These are phyloP conservation scores for Hypoxylon lienhwacheense DNA, from an alignment of 495 filamentous ascomycete species.

Conservation along the genomic window DNA sequence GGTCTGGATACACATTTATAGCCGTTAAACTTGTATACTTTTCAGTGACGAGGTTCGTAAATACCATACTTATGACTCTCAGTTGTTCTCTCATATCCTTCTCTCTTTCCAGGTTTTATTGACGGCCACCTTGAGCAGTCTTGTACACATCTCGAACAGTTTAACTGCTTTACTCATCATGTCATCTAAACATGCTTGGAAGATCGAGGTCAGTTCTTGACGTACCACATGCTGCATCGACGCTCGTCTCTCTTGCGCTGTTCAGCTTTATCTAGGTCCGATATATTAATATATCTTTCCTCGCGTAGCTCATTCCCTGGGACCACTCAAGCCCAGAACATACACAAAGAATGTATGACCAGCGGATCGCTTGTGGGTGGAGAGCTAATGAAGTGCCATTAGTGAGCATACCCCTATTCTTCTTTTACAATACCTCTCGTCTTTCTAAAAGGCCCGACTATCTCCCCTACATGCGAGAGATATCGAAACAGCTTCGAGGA, in stretches of 20 bases:
- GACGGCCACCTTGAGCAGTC: too few relatives aligned
- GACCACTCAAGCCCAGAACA: conserved; percentile 41
- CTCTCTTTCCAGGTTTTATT: too few relatives aligned
- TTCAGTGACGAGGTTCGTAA: too few relatives aligned
- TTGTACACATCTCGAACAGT: too few relatives aligned
- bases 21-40: too few relatives aligned
- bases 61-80: too few relatives aligned
- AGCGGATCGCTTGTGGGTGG: conserved; percentile 49
- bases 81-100: too few relatives aligned
- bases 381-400: conserved; percentile 34
- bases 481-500: not conserved
- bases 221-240: not conserved
- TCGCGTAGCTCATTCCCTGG: conserved; percentile 44
- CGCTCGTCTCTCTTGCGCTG: not conserved
- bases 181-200: conserved; percentile 35
- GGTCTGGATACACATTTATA: too few relatives aligned
- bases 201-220: conserved; percentile 31
- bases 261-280: not conserved
- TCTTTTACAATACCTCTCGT: not conserved
- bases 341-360: conserved; percentile 40
- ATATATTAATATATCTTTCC: conserved; percentile 1
- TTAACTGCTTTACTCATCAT: conserved; percentile 14
- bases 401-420: conserved; percentile 6
- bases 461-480: not conserved
- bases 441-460: not conserved